Base-by-base conservation (phyloP, 1,139 yeast genomes). In the Taphrina flavorubra region DNA sequence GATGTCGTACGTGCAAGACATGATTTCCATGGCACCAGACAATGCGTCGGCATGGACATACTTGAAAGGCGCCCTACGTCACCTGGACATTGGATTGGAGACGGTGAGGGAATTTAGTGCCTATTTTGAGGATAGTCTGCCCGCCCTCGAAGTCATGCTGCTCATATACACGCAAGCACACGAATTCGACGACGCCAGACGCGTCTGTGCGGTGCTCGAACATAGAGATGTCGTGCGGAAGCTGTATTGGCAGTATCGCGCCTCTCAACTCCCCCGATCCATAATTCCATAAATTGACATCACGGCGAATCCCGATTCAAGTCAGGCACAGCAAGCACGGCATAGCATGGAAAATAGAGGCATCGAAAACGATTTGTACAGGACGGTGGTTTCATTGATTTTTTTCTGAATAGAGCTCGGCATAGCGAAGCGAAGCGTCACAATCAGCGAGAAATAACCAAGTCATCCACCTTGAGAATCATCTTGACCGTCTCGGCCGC, bases 401-500 rank as follows among this genome's bases (percentile, higher is more conserved):
- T 44, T 14, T 31, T 20, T 31, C 16, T 5, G 18, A 4, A 1
- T 31, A 49, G 14, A 20, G 37, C 14, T 16, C 8, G 1, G 37
- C 37, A 49, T 49, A 53, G 42, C 40, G 31, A 2, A 25, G 31
- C 31, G 31, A 2, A 25, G 31, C 31, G 31, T 25, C 31, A 25
- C 4, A 2, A 56, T 58, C 81, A 88, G 77, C 92, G 85, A 76
- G 90, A 86, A 75, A 88, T 86, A 64, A 97, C 91, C 75, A 94
- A 94, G 78, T 94, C 99, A 79, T 94, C 99, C 75, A 95, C 94
- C 80, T 99, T 89, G 77, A 94, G 84, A 73, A 94, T 91, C 61
- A 96, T 89, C 81, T 95, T 95, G 71, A 94, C 98, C 75, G 97
- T 90, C 81, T 94, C 99, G 37, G 97, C 88, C 40, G 98, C 97